Base-by-base conservation (phyloP, 2,329 filamentous ascomycete genomes). In the Leptographium wingfieldii region DNA sequence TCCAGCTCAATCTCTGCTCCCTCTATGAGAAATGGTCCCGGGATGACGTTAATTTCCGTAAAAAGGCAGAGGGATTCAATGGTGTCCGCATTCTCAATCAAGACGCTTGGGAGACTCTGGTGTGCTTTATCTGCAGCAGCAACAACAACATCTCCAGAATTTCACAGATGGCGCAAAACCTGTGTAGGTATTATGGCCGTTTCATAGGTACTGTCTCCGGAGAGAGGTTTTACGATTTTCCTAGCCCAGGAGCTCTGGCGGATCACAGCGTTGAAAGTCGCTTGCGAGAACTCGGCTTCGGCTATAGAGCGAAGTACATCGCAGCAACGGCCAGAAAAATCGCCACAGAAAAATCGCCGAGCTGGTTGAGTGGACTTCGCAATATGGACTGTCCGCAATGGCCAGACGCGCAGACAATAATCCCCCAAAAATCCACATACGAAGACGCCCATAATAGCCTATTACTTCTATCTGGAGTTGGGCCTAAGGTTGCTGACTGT, bases 81-180 rank as follows among this genome's bases (percentile, higher is more conserved):
- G 94, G 95, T 14, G 88, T 99, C 60, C 85, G 94, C 27, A 96
- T 99, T 65, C 76, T 99, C 53, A 89, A 87, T 67, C 94, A 99
- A 74, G 92, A 96, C 76, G 86, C 92, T 1, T 99, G 95, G 94
- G 94, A 99, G 72, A 85, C 94, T 0, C 77, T 99, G 27, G 78
- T 99, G 29, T 86, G 88, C 60, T 99, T 99, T 73, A 99, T 99
- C 64, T 99, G 94, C 78, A 96, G 92, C 73, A 96, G 91, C 73
- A 99, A 99, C 74, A 99, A 99, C 74, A 96, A 99, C 70, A 99
- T 99, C 62, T 81, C 86, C 2, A 84, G 94, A 48, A 99, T 99
- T 70, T 92, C 89, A 5, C 89, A 95, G 73, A 99, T 99, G 94
- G 91, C 88, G 67, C 85, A 95, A 66, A 97, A 96, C 67, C 77